A percentile compares a stretch with the other conserved stretches of the same genome.
Evolutionary conservation across 169 alveolate species (phyloP).

Genomic region (Cryptosporidium baileyi): DNA sequence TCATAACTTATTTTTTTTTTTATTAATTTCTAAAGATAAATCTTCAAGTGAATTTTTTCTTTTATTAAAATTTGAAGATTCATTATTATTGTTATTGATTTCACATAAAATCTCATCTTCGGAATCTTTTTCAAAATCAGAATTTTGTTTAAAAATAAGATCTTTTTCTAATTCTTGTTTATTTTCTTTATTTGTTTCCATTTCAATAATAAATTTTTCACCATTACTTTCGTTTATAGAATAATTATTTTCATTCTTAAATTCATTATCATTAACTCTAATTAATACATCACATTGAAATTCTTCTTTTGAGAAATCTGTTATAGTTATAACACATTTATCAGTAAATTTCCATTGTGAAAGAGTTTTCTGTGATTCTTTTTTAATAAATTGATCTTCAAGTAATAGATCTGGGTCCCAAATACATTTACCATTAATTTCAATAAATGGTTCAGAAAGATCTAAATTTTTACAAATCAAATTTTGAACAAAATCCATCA

Average conservation of each 20-base stretch:
- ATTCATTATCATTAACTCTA: background rate
- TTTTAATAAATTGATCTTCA: constrained; percentile 3
- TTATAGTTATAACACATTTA: constrained; percentile 17
- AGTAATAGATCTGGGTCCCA: constrained; percentile 50
- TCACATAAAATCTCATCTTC: constrained; percentile 5
- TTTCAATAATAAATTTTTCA: background rate
- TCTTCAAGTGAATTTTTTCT: background rate
- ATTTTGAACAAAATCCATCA: constrained; percentile 70
- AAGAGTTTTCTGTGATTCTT: background rate
- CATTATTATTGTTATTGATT: background rate
- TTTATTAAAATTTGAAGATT: background rate
- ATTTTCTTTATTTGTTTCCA: background rate
- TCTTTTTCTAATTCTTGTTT: background rate
- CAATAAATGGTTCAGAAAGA: constrained; percentile 38
- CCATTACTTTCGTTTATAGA: background rate
- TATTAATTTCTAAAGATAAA: background rate
- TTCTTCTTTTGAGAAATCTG: constrained; percentile 29
- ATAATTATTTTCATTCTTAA: background rate
- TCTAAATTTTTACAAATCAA: constrained; percentile 24
- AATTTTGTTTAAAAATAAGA: background rate
- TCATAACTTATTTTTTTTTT: background rate
- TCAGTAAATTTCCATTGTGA: constrained; percentile 26
- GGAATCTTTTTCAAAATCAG: background rate
- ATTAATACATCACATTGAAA: constrained; percentile 60
- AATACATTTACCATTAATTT: constrained; percentile 49